Base-by-base conservation (phyloP, 371 early-diverging fungal species). In the Coemansia sp. region DNA sequence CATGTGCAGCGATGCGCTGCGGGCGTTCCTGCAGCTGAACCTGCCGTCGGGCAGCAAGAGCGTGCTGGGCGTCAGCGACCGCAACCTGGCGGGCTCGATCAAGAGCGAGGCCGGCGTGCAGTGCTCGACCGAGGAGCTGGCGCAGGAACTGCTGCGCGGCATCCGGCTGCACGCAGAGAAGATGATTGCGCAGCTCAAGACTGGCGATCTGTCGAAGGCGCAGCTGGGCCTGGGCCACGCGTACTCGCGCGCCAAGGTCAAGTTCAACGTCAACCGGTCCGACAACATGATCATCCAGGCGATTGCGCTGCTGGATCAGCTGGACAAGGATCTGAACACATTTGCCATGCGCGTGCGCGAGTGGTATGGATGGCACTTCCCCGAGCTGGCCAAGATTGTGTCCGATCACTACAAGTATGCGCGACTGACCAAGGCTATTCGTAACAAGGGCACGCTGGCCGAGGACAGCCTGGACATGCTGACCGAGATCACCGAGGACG, bases 261-360 rank as follows among this genome's bases (percentile, higher is more conserved):
- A 93, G 83, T 91, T 93, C 86, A 86, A 88, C 56, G 88, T 93
- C 69, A 91, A 95, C 78, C 92, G 94, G 82, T 87, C 93, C 4
- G 98, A 97, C 80, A 94, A 91, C 52, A 94, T 96, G 93, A 92
- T 96, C 77, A 92, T 96, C 45, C 95, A 97, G 84, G 94, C 95
- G 12, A 93, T 97, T 77, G 87, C 85, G 63, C 83, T 97, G 47
- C 81, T 96, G 65, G 95, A 95, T 68, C 94, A 96, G 74, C 83
- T 95, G 54, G 96, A 95, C 82, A 94, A 93, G 82, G 97, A 96
- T 81, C 87, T 96, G 69, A 97, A 97, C 85, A 92, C 93, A 12
- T 95, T 95, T 77, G 86, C 91, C n/a, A 98, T 98, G 99, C 90
- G 96, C 77, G 87, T 94, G 69, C 93, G 88, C 84, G 95, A 94